A percentile compares a stretch with the other conserved stretches of the same genome.
Evolutionary conservation across 257 asterid genomes (phyloP).

Genomic region (Fraxinus anomala): DNA sequence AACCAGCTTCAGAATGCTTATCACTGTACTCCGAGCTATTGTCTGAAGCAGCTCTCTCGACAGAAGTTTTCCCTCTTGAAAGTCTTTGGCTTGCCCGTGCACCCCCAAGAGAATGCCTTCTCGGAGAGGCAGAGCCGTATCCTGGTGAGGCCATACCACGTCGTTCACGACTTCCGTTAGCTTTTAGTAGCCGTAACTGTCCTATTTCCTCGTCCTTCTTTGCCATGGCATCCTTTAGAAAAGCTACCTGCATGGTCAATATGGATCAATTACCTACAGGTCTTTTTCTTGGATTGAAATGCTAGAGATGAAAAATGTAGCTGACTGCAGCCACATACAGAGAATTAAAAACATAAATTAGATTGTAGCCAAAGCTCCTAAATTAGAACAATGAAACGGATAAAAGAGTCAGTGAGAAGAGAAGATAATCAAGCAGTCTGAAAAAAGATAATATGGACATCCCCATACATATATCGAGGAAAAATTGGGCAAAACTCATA

Average conservation of each 20-base stretch:
- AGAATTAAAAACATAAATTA: neutral
- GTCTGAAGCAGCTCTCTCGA: conserved; percentile 29
- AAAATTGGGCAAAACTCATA: neutral
- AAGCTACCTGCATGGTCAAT: conserved; percentile 57
- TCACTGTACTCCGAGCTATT: conserved; percentile 82
- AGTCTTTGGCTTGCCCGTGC: conserved; percentile 37
- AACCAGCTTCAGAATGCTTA: conserved; percentile 84
- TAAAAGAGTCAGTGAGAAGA: too few species aligned
- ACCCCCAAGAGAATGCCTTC: conserved; percentile 60
- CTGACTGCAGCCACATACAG: neutral
- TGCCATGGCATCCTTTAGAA: conserved; percentile 63
- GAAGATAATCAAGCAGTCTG: neutral
- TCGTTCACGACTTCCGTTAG: conserved; percentile 51
- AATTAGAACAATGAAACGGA: neutral
- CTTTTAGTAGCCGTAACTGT: conserved; percentile 49
- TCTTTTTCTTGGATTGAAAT: conserved; percentile 5
- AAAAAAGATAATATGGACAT: neutral
- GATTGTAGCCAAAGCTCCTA: neutral
- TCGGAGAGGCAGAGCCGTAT: conserved; percentile 64
- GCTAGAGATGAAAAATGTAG: neutral
- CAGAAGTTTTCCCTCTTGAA: neutral
- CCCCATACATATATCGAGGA: neutral
- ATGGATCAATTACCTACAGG: conserved; percentile 13
- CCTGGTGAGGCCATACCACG: conserved; percentile 41
- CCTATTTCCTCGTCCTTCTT: conserved; percentile 84